These are phyloP conservation scores for Microsporum ferrugineum DNA, from an alignment of 2,329 filamentous ascomycete genomes.

Conservation along the genomic window DNA sequence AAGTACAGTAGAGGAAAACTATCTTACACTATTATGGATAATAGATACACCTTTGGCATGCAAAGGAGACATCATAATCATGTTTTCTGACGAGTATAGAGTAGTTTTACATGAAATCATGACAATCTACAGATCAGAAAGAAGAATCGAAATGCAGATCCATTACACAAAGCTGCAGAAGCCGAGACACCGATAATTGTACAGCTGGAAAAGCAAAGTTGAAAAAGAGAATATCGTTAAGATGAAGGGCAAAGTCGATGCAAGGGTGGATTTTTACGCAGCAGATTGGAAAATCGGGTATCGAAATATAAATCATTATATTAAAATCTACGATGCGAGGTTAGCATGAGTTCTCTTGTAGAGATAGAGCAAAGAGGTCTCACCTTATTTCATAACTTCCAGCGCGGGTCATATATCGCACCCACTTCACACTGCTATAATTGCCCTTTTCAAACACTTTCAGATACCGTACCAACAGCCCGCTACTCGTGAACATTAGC, in stretches of 20 bases:
- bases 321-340: not conserved
- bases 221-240: not conserved
- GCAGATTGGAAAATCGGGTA: not conserved
- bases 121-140: too few species aligned
- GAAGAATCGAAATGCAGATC: not conserved
- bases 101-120: too few species aligned
- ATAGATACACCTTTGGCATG: not conserved
- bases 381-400: slow-evolving; percentile 95
- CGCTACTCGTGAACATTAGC: slow-evolving; percentile 96
- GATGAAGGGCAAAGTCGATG: not conserved
- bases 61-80: not conserved
- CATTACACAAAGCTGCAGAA: not conserved
- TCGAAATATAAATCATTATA: not conserved
- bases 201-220: not conserved
- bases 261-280: not conserved
- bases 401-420: slow-evolving; percentile 95
- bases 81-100: not conserved
- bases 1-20: not conserved
- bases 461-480: slow-evolving; percentile 80
- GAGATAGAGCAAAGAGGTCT: slow-evolving; percentile 10
- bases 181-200: not conserved
- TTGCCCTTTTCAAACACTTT: slow-evolving; percentile 99
- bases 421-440: slow-evolving; percentile 98
- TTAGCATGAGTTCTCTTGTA: not conserved
- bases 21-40: not conserved